Base-by-base conservation (phyloP, 306 rosid genomes). In the Inga leiocalycina region DNA sequence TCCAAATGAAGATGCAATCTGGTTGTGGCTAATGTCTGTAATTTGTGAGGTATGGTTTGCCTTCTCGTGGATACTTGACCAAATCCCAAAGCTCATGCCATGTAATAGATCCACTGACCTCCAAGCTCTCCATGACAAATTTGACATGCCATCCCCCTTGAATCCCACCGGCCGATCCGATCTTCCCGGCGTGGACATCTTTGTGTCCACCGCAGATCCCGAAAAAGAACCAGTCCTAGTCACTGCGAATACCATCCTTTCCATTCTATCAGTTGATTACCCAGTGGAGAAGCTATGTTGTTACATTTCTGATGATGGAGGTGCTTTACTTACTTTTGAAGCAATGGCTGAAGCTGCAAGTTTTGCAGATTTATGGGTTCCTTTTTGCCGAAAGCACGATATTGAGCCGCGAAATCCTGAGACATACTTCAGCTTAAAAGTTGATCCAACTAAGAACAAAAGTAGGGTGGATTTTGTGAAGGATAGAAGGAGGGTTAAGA, bases 331-430 rank as follows among this genome's bases (percentile, higher is more conserved):
- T 8, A 89, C 88, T 49, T 89, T 89, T 0, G 92, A 89, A 70
- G 90, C 92, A 37, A 87, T 89, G 92, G 92, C 92, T 3, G 92
- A 89, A 83, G 92, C 92, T 32, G 92, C 90, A 0, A 89, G 90
- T 57, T 89, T 89, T 66, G 92, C 92, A 0, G 87, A 89, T 27
- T 87, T 89, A 46, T 89, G 92, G 92, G 92, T 87, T 48, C 92
- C 92, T 2, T 89, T 89, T 32, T 89, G 92, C 24, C 82, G 92
- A 6, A 89, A 89, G 32, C 92, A 89, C 37, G 32, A 83, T 16
- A 89, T 89, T 65, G 92, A 89, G 71, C 90, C 90, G 0, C 87
- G 92, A 52, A 89, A 89, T 35, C 92, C 92, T 0, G 92, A 89
- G 1, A 52, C 57, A 2, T 89, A 89, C 82, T 89, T 89, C 56